Percentiles rank a stretch among this genome's conserved stretches.
Conservation (phyloP, 2,329 filamentous ascomycete species). For the Neocucurbitaria cava region DNA sequence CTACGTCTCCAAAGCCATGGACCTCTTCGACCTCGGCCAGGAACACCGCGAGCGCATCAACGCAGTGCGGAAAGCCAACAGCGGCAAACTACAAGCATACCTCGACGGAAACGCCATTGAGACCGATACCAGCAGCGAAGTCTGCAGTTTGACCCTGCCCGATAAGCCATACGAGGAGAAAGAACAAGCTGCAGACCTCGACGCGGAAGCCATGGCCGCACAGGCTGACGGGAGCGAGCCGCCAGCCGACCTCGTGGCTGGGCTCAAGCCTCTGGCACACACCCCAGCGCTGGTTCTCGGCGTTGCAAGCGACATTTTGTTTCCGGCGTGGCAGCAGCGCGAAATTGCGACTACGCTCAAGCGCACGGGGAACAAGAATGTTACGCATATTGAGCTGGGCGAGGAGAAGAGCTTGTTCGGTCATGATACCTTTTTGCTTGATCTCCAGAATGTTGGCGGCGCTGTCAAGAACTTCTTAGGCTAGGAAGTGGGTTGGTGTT, state of each 20-base stretch:
- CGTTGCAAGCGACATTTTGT: constrained; percentile 93
- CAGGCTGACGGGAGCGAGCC: constrained; percentile 59
- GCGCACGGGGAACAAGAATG: constrained; percentile 76
- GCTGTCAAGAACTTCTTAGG: constrained; percentile 80
- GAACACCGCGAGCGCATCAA: constrained; percentile 71
- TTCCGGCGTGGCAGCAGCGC: constrained; percentile 96
- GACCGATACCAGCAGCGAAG: constrained; percentile 43
- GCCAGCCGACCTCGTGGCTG: constrained; percentile 79
- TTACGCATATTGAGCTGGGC: constrained; percentile 88
- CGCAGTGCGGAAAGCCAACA: constrained; percentile 67
- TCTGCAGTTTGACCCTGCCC: constrained; percentile 84
- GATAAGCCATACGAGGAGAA: constrained; percentile 87
- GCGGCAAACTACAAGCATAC: constrained; percentile 62
- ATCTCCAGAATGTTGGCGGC: constrained; percentile 89
- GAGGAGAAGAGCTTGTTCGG: constrained; percentile 95
- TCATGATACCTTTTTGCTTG: constrained; percentile 93
- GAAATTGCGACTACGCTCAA: constrained; percentile 88
- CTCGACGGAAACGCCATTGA: constrained; percentile 38
- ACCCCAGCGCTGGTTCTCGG: constrained; percentile 89
- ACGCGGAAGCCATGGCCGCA: constrained; percentile 26
- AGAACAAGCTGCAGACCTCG: constrained; percentile 53
- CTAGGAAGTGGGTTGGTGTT: constrained; percentile 44
- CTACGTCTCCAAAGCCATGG: constrained; percentile 99
- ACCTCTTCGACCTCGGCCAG: constrained; percentile 88
- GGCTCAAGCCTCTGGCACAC: constrained; percentile 73